Percentiles rank a stretch among this genome's conserved stretches.
Conservation (phyloP, 1,284 basidiomycete genomes). For the Sanghuangporus baumii region DNA sequence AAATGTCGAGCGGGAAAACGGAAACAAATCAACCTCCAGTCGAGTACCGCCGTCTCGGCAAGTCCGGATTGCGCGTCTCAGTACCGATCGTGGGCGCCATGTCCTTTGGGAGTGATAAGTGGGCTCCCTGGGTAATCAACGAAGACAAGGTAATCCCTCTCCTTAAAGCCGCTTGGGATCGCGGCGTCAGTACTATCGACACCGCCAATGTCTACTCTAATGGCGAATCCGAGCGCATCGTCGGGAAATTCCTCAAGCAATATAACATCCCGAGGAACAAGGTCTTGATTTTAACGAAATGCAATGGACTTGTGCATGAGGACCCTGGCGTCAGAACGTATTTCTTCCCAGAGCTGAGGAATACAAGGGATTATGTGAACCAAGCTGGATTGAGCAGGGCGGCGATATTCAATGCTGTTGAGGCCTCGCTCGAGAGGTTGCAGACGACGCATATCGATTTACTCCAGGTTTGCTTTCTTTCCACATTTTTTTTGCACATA, state of each 20-base stretch:
- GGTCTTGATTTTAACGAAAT: conserved; percentile 41
- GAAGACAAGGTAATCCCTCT: conserved; percentile 37
- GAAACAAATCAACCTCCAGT: conserved; percentile 12
- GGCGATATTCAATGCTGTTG: conserved; percentile 41
- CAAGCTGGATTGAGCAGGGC: conserved; percentile 37
- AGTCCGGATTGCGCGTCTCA: conserved; percentile 45
- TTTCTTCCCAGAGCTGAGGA: conserved; percentile 18
- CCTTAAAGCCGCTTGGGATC: conserved; percentile 43
- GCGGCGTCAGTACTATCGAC: conserved; percentile 41
- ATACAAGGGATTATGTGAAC: conserved; percentile 35
- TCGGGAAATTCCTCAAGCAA: conserved; percentile 50
- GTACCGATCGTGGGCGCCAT: conserved; percentile 45
- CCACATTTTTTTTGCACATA: not conserved
- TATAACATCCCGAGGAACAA: conserved; percentile 51
- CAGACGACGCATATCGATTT: conserved; percentile 42
- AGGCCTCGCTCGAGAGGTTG: conserved; percentile 37
- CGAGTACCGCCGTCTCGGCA: conserved; percentile 41
- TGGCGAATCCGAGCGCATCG: conserved; percentile 39
- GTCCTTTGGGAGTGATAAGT: conserved; percentile 38
- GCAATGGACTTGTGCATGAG: conserved; percentile 22
- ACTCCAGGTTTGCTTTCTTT: conserved; percentile 25
- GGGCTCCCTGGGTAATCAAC: conserved; percentile 38
- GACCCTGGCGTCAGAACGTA: conserved; percentile 19
- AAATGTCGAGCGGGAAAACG: conserved; percentile 4
- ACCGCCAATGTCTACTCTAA: conserved; percentile 56